Evolutionary conservation across 2,329 filamentous ascomycete species (phyloP), one percentile per base, ranked within the genome.

Genomic region (Pseudocercospora fuligena): DNA sequence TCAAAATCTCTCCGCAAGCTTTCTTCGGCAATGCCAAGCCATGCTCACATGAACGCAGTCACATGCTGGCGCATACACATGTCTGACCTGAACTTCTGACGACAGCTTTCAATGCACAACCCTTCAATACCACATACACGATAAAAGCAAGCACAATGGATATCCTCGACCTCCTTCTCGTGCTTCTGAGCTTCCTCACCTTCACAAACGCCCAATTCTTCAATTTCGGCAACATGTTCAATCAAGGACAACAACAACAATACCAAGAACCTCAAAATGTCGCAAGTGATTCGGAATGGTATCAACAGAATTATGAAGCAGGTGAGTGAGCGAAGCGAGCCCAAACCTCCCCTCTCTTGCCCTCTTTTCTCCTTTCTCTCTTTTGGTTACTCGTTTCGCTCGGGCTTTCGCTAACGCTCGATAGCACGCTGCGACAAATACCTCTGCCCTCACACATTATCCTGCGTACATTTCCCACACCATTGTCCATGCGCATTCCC

Each of bases 381-480:
- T 16, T 14, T 14, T 5, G 7, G 31, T n/a, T n/a, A n/a, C n/a
- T 36, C 33, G 12, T 63, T n/a, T 27, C 40, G 43, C 16, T 27
- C 27, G 27, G 23, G 23, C 31, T 31, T 62, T 46, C 31, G 9
- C 33, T 58, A 31, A 59, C 53, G 16, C 9, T 23, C 23, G 31
- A 6, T 27, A 92, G 92, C 93, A n/a, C 86, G 89, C 74, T 99
- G 95, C 84, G 88, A 92, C 75, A 94, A 94, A 73, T 99, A 97
- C 78, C 89, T 99, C 63, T 99, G 95, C 78, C 94, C 95, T 1
- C 92, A 93, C 70, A 98, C 95, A 0, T 87, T 99, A 67, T 92
- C 94, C 40, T 99, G 95, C 82, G 95, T 99, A 6, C 90, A 96
- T 78, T 95, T 97, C 82, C 94, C 95, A 1, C 94, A 98, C 79